Evolutionary conservation across 2,329 filamentous ascomycete genomes (phyloP).

Genomic region (Malbranchea zuffiana): DNA sequence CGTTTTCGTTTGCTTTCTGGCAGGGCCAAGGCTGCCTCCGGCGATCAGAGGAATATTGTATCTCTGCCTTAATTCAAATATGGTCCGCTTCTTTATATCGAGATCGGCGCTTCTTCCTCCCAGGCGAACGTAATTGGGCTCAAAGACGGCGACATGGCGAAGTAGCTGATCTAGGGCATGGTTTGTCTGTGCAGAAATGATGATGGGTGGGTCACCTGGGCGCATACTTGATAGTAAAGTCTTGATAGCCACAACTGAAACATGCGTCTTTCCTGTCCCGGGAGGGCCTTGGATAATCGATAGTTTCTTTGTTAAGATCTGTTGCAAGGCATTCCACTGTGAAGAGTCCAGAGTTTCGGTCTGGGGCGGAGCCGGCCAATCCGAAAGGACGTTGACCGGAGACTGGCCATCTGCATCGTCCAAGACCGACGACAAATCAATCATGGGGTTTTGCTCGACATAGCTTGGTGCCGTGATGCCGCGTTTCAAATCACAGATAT

Average conservation of each 20-base stretch:
- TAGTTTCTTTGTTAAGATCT: conserved; percentile 60
- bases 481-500: conserved; percentile 31
- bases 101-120: conserved; percentile 59
- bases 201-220: conserved; percentile 52
- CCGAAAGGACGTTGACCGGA: conserved; percentile 42
- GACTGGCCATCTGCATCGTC: conserved; percentile 26
- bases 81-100: conserved; percentile 53
- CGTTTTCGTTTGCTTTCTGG: conserved; percentile 34
- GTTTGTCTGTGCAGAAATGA: conserved; percentile 80
- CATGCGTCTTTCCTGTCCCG: conserved; percentile 68
- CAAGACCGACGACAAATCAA: conserved; percentile 42
- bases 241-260: conserved; percentile 61
- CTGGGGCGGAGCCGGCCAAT: conserved; percentile 40
- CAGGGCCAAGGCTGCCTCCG: conserved; percentile 32
- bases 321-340: conserved; percentile 56
- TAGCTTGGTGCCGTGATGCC: conserved; percentile 43
- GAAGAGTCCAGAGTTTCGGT: conserved; percentile 53
- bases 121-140: conserved; percentile 52
- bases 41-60: conserved; percentile 25
- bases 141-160: conserved; percentile 50
- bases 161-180: conserved; percentile 81
- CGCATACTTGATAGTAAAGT: conserved; percentile 52
- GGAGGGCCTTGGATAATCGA: conserved; percentile 78
- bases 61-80: conserved; percentile 50
- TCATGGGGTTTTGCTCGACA: conserved; percentile 38